These are phyloP conservation scores for Termitomyces eurrhizus DNA, from an alignment of 768 basidiomycete species.

Conservation along the genomic window DNA sequence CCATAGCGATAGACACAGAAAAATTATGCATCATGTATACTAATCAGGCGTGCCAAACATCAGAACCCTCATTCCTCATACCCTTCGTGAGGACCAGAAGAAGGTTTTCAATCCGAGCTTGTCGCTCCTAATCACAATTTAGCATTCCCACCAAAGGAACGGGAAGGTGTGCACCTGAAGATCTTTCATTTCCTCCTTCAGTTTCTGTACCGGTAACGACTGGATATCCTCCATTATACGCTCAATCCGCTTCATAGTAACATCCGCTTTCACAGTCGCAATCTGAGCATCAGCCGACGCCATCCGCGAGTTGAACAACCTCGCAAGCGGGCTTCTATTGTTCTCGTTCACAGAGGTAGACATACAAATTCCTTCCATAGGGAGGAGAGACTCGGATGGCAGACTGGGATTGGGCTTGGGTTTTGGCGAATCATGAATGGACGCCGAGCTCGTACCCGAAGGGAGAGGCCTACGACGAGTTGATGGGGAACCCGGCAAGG, in stretches of 20 bases:
- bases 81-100: constrained; percentile 65
- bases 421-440: constrained; percentile 22
- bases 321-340: constrained; percentile 45
- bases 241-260: constrained; percentile 53
- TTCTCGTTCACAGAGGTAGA: constrained; percentile 11
- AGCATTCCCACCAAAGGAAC: not conserved
- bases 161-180: constrained; percentile 52
- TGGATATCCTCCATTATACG: constrained; percentile 58
- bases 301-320: constrained; percentile 34
- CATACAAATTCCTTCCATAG: constrained; percentile 16
- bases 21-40: constrained; percentile 2
- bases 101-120: constrained; percentile 74
- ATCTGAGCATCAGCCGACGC: constrained; percentile 14
- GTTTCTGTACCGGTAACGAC: constrained; percentile 56
- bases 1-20: not conserved
- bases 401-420: constrained; percentile 14
- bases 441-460: constrained; percentile 18
- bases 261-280: constrained; percentile 32
- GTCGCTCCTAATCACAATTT: constrained; percentile 50
- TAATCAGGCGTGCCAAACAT: not conserved
- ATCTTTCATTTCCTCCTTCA: constrained; percentile 83
- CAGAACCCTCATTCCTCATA: constrained; percentile 45
- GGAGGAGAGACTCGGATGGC: constrained; percentile 15
- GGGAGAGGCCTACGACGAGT: constrained; percentile 22
- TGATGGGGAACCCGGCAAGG: constrained; percentile 21